phyloP scores from a whole-genome alignment of 2,329 filamentous ascomycete species.

The Onygenales sp. region DNA sequence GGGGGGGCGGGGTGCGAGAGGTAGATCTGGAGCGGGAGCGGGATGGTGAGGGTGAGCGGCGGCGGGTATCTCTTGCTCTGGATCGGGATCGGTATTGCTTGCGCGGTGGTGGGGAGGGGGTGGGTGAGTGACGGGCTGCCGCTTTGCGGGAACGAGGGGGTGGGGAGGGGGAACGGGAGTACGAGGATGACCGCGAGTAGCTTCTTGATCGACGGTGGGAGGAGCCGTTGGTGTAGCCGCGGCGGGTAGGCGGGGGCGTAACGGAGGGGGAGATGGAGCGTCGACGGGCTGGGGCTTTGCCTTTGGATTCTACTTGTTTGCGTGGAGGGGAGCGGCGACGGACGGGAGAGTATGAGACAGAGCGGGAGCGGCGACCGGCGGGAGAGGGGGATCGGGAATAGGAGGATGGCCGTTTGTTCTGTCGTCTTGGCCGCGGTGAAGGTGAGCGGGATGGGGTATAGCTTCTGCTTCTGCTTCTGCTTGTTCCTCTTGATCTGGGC shows the following conservation, averaged over 20 bases:
- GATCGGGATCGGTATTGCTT: slow-evolving; percentile 20
- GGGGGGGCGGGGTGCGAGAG: slow-evolving; percentile 16
- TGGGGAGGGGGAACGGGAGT: slow-evolving; percentile 6
- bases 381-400: slow-evolving; percentile 26
- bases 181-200: slow-evolving; percentile 6
- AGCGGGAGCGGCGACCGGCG: slow-evolving; percentile 11
- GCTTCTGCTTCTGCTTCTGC: slow-evolving; percentile 20
- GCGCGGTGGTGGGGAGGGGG: slow-evolving; percentile 10
- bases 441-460: slow-evolving; percentile 30
- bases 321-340: slow-evolving; percentile 7
- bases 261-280: slow-evolving; percentile 25
- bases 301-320: slow-evolving; percentile 11
- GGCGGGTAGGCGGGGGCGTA: slow-evolving; percentile 14
- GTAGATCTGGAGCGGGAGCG: slow-evolving; percentile 15
- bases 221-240: background rate
- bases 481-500: slow-evolving; percentile 15
- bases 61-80: slow-evolving; percentile 3
- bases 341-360: slow-evolving; percentile 22
- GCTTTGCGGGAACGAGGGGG: slow-evolving; percentile 8
- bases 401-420: slow-evolving; percentile 18
- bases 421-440: slow-evolving; percentile 19
- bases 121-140: slow-evolving; percentile 22
- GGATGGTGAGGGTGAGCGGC: slow-evolving; percentile 14
- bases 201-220: slow-evolving; percentile 15
- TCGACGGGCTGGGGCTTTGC: slow-evolving; percentile 15